A percentile compares a stretch with the other conserved stretches of the same genome.
These are phyloP conservation scores for Fusarium sp. DNA, from an alignment of 2,329 filamentous ascomycete species.

Conservation along the genomic window DNA sequence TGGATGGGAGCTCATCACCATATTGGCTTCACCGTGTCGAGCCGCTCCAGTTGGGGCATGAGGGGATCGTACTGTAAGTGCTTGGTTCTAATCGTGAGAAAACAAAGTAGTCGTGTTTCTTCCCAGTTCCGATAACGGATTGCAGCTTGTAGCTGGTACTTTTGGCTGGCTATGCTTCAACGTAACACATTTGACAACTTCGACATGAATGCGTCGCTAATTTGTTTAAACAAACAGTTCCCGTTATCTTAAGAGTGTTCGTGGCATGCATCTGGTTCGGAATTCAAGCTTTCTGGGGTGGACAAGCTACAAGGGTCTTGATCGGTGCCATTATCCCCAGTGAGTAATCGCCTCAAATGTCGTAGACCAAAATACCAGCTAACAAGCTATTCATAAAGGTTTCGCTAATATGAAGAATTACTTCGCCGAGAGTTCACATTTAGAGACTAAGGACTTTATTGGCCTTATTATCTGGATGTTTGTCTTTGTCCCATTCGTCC, in stretches of 20 bases:
- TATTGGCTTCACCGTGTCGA: slow-evolving; percentile 48
- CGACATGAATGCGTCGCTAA: neutral
- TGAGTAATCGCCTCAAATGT: neutral
- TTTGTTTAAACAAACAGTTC: slow-evolving; percentile 23
- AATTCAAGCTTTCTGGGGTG: slow-evolving; percentile 51
- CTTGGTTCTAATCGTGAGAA: neutral
- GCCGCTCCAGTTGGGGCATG: slow-evolving; percentile 65
- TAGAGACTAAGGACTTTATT: slow-evolving; percentile 48
- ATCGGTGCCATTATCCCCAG: slow-evolving; percentile 50
- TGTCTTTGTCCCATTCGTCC: slow-evolving; percentile 37
- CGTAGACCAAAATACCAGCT: neutral
- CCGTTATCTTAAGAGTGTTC: slow-evolving; percentile 49
- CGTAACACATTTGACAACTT: neutral
- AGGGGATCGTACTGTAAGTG: slow-evolving; percentile 59
- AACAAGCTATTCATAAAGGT: slow-evolving; percentile 9
- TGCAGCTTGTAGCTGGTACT: neutral
- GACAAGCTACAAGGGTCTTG: slow-evolving; percentile 48
- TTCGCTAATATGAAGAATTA: slow-evolving; percentile 45
- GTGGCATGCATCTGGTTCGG: slow-evolving; percentile 49
- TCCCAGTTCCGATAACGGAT: neutral
- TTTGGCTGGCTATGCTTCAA: neutral
- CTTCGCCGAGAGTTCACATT: slow-evolving; percentile 43
- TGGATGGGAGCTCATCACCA: slow-evolving; percentile 47
- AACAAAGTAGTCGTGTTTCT: neutral
- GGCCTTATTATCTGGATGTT: slow-evolving; percentile 47